Conservation (phyloP, 371 early-diverging fungal species). For the Mortierella sp. region DNA sequence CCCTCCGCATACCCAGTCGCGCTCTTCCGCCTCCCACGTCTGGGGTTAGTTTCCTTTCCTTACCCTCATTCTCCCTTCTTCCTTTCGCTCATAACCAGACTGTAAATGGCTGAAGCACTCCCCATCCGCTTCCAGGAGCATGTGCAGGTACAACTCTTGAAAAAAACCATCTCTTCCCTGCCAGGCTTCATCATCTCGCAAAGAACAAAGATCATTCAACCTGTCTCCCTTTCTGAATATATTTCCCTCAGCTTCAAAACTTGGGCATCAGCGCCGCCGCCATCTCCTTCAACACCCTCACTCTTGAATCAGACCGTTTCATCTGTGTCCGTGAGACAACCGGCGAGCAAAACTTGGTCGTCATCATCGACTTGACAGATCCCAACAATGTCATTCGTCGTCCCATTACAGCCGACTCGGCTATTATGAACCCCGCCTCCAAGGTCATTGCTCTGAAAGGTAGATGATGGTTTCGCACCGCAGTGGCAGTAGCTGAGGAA, state of each 20-base stretch:
- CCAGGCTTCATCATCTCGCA: conserved; percentile 3
- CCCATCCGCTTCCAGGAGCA: conserved; percentile 95
- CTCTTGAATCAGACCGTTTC: conserved; percentile 98
- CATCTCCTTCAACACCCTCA: conserved; percentile 97
- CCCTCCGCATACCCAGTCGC: neutral
- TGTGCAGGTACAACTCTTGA: conserved; percentile 81
- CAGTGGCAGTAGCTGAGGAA: neutral
- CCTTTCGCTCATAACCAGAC: conserved; percentile 4
- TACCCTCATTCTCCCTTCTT: neutral
- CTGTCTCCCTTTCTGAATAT: neutral
- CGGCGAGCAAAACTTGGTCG: conserved; percentile 90
- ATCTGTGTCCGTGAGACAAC: conserved; percentile 96
- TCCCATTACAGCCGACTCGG: conserved; percentile 98
- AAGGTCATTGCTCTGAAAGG: conserved; percentile 97
- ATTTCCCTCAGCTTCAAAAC: conserved; percentile 79
- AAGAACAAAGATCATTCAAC: neutral
- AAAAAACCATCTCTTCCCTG: neutral
- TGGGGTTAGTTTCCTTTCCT: conserved; percentile 5
- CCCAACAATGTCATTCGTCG: conserved; percentile 87
- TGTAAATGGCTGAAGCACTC: conserved; percentile 76
- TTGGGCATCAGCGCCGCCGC: conserved; percentile 93
- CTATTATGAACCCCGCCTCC: conserved; percentile 96
- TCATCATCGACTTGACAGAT: conserved; percentile 93
- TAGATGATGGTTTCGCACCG: conserved; percentile 44
- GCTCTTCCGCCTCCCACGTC: neutral